These are phyloP conservation scores for Kandelia obovata DNA, from an alignment of 345 rosid genomes.

Conservation along the genomic window DNA sequence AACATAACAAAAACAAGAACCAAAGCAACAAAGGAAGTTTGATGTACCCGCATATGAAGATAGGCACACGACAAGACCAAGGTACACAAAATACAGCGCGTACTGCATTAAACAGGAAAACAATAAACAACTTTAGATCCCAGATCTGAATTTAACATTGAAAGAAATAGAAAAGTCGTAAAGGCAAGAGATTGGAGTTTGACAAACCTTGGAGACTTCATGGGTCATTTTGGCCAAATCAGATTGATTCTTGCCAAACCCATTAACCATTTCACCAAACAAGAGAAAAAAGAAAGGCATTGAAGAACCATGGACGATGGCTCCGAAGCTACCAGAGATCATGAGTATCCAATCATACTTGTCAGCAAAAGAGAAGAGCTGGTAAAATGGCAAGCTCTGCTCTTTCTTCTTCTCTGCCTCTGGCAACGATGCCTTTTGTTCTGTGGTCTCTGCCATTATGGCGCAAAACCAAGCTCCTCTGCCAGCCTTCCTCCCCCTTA, in stretches of 20 bases:
- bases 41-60: conserved; percentile 89
- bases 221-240: conserved; percentile 86
- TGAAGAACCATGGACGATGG: conserved; percentile 89
- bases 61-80: conserved; percentile 91
- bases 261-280: conserved; percentile 97
- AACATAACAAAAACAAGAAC: conserved; percentile 5
- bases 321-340: conserved; percentile 80
- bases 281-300: conserved; percentile 97
- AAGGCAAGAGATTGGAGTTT: background rate
- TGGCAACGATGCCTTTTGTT: conserved; percentile 48
- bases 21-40: background rate
- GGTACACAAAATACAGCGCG: conserved; percentile 92
- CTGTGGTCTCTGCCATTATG: conserved; percentile 69
- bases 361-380: conserved; percentile 95
- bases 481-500: background rate
- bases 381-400: conserved; percentile 83
- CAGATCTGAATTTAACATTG: conserved; percentile 15
- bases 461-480: conserved; percentile 1
- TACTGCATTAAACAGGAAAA: conserved; percentile 52
- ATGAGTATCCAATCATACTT: conserved; percentile 73
- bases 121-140: conserved; percentile 48
- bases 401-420: conserved; percentile 98
- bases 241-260: conserved; percentile 92
- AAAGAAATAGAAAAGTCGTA: background rate
- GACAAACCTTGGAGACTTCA: conserved; percentile 75